Base-by-base conservation (phyloP, 2,329 filamentous ascomycete genomes). In the Waltergamsia citrina region DNA sequence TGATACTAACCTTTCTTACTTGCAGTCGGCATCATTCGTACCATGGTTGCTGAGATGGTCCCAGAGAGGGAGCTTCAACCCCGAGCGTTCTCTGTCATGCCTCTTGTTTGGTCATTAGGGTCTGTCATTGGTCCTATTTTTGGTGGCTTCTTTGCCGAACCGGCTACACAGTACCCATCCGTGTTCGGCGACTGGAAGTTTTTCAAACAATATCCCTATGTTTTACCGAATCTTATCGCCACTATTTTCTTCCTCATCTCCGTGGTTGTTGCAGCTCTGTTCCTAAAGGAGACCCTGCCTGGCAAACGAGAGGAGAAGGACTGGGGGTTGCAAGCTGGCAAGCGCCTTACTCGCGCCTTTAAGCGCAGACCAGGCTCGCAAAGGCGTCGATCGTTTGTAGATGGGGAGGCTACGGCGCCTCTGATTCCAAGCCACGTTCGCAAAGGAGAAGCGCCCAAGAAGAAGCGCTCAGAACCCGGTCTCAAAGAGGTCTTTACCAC, bases 31-130 rank as follows among this genome's bases (percentile, higher is more conserved):
- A 95, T 95, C 41, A 81, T 95, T 42, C 67, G 88, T 43, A 94
- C 86, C 12, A 86, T 92, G 63, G 87, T 95, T 3, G 90, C 90
- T 0, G 90, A 95, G 56, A 78, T 95, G 70, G 87, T 94, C 2
- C 84, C 86, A 0, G 78, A 92, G 54, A 86, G 74, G 53, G 82
- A 87, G 50, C 66, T 94, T 6, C 90, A 95, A 50, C 88, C 90
- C 0, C 69, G 78, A 34, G 92, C 92, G 0, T 96, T 96, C 56
- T 87, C 81, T 42, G 68, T 96, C 29, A 95, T 96, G 88, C 90
- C 90, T 4, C 61, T 96, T 12, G 84, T 75, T 21, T 96, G 86
- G 82, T 87, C 80, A 9, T 64, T 95, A 34, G 90, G 90, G 1
- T 83, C 78, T 23, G 85, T 94, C 24, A 83, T 94, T 44, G 90